Conservation (phyloP, 192 early-diverging fungal genomes). For the Spizellomyces punctatus region DNA sequence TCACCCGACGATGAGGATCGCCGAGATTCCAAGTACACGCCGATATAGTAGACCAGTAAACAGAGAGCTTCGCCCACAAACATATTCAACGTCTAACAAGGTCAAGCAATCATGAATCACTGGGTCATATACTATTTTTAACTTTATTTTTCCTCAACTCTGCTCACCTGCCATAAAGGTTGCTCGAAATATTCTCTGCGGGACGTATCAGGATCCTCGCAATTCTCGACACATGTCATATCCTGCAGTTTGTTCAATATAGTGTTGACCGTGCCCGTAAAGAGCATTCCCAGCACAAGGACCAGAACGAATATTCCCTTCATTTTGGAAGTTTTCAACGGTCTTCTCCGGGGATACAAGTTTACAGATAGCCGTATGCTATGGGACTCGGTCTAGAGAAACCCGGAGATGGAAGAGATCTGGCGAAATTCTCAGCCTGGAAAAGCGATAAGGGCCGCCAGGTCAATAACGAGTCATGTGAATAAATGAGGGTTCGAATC, state of each 20-base stretch:
- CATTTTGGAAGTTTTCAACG: constrained; percentile 4
- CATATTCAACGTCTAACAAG: constrained; percentile 83
- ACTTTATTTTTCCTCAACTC: background rate
- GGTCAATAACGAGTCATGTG: too few species aligned
- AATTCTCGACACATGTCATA: constrained; percentile 86
- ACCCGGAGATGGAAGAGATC: too few species aligned
- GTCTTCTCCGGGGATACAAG: too few species aligned
- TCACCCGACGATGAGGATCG: background rate
- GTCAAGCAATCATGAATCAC: background rate
- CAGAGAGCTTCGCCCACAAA: constrained; percentile 91
- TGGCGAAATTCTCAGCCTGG: too few species aligned
- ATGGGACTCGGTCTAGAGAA: too few species aligned
- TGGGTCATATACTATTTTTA: background rate
- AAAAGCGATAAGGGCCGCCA: too few species aligned
- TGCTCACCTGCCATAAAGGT: constrained; percentile 83
- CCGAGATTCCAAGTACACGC: constrained; percentile 30
- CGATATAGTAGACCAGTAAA: constrained; percentile 67
- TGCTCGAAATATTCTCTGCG: constrained; percentile 86
- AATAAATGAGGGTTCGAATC: too few species aligned
- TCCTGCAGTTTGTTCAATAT: constrained; percentile 89
- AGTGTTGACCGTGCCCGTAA: constrained; percentile 77
- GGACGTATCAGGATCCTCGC: constrained; percentile 71
- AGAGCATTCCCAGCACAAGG: constrained; percentile 74
- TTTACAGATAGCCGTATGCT: too few species aligned
- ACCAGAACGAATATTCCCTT: constrained; percentile 24